Evolutionary conservation across 768 basidiomycete species (phyloP).

Genomic region (Amanita rimosa): DNA sequence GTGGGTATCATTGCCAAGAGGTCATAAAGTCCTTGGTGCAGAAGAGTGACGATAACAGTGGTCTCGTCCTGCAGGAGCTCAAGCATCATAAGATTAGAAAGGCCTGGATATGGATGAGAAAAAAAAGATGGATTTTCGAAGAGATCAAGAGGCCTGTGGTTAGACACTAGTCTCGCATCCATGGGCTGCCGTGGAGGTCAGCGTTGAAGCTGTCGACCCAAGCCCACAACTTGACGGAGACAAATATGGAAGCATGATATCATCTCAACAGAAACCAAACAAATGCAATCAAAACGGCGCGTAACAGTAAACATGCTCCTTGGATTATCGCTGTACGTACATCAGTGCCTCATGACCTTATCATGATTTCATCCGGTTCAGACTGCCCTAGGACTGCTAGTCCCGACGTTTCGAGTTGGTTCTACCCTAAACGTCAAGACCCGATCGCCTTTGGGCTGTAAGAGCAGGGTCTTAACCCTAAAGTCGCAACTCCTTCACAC

Average conservation of each 20-base stretch:
- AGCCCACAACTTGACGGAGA: neutral
- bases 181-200: neutral
- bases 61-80: no score
- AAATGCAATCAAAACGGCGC: neutral
- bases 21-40: slow-evolving; percentile 90
- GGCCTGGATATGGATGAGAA: slow-evolving; percentile 31
- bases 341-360: slow-evolving; percentile 4
- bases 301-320: neutral
- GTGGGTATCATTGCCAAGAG: slow-evolving; percentile 70
- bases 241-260: neutral
- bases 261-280: neutral
- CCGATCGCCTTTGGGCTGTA: neutral
- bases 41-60: slow-evolving; percentile 66
- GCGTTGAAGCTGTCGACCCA: neutral
- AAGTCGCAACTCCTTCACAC: slow-evolving; percentile 2
- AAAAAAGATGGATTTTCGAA: slow-evolving; percentile 25
- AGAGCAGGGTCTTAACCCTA: slow-evolving; percentile 6
- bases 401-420: slow-evolving; percentile 5
- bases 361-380: neutral
- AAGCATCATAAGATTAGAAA: slow-evolving; percentile 21
- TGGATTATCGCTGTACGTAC: slow-evolving; percentile 3
- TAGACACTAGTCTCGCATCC: slow-evolving; percentile 2
- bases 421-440: slow-evolving; percentile 2
- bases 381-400: neutral
- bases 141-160: slow-evolving; percentile 16